Evolutionary conservation across 176 grass and related monocot species (phyloP).

Genomic region (Puccinellia tenuiflora): DNA sequence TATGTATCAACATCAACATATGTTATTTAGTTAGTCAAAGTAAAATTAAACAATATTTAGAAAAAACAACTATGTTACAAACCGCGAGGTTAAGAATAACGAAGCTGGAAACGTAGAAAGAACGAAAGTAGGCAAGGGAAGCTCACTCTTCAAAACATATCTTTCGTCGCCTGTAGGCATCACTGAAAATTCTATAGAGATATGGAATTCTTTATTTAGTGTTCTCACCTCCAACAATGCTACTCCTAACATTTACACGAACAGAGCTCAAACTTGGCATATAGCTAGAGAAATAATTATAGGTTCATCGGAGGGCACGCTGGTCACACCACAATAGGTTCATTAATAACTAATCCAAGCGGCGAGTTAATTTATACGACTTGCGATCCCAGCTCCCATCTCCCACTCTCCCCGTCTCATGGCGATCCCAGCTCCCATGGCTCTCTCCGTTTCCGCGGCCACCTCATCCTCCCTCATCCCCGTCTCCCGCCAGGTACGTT

Average conservation of each 20-base stretch:
- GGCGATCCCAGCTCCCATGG: conserved; percentile 46
- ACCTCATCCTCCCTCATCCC: conserved; percentile 24
- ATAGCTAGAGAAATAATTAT: background rate
- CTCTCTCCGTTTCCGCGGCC: conserved; percentile 41
- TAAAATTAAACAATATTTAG: too few relatives aligned
- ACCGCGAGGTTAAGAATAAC: too few relatives aligned
- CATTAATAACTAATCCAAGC: background rate
- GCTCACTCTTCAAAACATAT: too few relatives aligned
- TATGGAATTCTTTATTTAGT: background rate
- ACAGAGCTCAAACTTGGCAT: background rate
- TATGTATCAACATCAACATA: too few relatives aligned
- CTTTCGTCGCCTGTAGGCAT: too few relatives aligned
- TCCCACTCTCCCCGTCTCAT: background rate
- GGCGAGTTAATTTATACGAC: background rate
- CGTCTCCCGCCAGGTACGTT: conserved; percentile 27
- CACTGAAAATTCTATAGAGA: too few relatives aligned
- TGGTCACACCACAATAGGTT: background rate
- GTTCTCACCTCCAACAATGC: background rate
- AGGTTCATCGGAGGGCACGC: background rate
- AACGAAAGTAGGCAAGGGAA: too few relatives aligned
- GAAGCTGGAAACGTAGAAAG: too few relatives aligned
- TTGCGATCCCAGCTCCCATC: background rate
- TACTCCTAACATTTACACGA: background rate
- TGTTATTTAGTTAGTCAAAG: too few relatives aligned
- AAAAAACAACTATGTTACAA: too few relatives aligned